Base-by-base conservation (phyloP, 2,329 filamentous ascomycete genomes). In the Chlorencoelia australis region DNA sequence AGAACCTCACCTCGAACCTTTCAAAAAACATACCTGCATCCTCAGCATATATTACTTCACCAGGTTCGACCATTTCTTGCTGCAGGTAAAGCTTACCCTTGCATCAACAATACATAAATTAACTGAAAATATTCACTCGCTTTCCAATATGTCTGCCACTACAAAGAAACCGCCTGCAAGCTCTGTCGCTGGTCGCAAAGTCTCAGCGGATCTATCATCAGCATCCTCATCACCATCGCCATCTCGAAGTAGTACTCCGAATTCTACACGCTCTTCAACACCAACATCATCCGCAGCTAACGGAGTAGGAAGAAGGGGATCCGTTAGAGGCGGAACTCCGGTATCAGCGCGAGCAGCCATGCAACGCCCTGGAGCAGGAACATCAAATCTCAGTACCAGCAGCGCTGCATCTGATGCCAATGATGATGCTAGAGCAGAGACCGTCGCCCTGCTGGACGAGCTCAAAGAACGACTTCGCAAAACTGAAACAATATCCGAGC, bases 391-490 rank as follows among this genome's bases (percentile, higher is more conserved):
- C 17, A 55, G 51, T 40, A 45, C 43, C 17, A 53, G 41, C 33
- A 55, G 41, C 31, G 43, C 40, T 11, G 33, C 49, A 27, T 62
- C 68, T 33, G 69, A 71, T 42, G 67, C 66, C 21, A 78, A 84
- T 38, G 72, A 86, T 46, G 82, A 88, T 34, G 78, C 79, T 44
- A 78, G 82, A 49, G 86, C 84, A 13, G 86, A 91, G 60, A 79
- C 82, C 44, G 69, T 85, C 27, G 79, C 83, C 11, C 66, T 83
- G 39, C 71, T 94, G 40, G 84, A 93, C 46, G 87, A 95, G 46
- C 66, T 95, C 41, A 87, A 86, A 61, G 78, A 86, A 46, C 78
- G 85, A 39, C 68, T 95, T 33, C 74, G 83, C 52, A 84, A 81
- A 59, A 82, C 87, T 15, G 89, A 95, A 61, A 71, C 68, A 33